Percentiles rank a stretch among this genome's conserved stretches.
Conservation (phyloP, 2,329 filamentous ascomycete species). For the Mycosphaerelloides madeirae region DNA sequence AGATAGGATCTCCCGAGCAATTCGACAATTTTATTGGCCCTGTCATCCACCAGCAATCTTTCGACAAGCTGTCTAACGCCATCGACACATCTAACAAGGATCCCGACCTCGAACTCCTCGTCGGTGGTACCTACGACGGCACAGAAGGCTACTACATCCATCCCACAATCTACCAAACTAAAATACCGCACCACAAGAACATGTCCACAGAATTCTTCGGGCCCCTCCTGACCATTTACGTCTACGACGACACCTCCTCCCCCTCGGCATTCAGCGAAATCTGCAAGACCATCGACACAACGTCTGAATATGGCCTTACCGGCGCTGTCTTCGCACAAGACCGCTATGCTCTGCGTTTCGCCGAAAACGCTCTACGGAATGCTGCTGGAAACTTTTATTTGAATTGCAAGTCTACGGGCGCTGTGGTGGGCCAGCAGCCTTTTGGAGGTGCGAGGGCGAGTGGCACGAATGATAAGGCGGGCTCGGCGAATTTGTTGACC, state of each 20-base stretch:
- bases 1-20: slow-evolving; percentile 64
- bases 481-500: slow-evolving; percentile 47
- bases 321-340: slow-evolving; percentile 71
- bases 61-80: slow-evolving; percentile 71
- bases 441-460: slow-evolving; percentile 52
- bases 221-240: slow-evolving; percentile 67
- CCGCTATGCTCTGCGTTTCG: slow-evolving; percentile 59
- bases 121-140: slow-evolving; percentile 71
- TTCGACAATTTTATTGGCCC: slow-evolving; percentile 80
- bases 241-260: slow-evolving; percentile 64
- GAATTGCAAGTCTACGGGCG: slow-evolving; percentile 68
- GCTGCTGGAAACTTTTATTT: slow-evolving; percentile 80
- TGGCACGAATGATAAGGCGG: slow-evolving; percentile 56
- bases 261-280: slow-evolving; percentile 57
- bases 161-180: slow-evolving; percentile 75
- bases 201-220: slow-evolving; percentile 78
- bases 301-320: slow-evolving; percentile 73
- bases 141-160: slow-evolving; percentile 77
- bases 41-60: slow-evolving; percentile 76
- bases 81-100: slow-evolving; percentile 80
- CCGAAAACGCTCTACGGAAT: slow-evolving; percentile 67
- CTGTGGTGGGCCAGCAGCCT: slow-evolving; percentile 39
- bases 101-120: slow-evolving; percentile 64
- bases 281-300: slow-evolving; percentile 62
- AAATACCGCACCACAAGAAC: slow-evolving; percentile 67